Base-by-base conservation (phyloP, 2,329 filamentous ascomycete species). In the Phialocephala sp. region DNA sequence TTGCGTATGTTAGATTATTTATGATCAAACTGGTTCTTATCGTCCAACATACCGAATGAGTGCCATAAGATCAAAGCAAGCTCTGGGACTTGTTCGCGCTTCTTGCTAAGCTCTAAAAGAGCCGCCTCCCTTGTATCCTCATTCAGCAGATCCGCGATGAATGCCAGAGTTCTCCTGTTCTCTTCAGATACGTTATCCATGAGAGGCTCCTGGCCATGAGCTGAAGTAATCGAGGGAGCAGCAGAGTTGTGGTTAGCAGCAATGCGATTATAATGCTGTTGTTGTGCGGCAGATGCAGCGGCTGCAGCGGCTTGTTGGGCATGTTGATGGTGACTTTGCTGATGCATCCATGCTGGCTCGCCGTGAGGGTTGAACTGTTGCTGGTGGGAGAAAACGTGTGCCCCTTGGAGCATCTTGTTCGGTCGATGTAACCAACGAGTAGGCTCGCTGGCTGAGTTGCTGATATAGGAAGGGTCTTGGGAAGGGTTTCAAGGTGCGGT, bases 1-100 rank as follows among this genome's bases (percentile, higher is more conserved):
- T 97, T 71, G 27, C 70, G 66, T 63, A 62, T 52, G 64, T 74
- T 69, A 70, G 68, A 59, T 66, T 54, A 68, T 36, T 52, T 36
- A 12, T 14, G 37, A 58, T 66, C 71, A 72, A 67, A n/a, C 22
- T 62, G 11, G 11, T 35, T 15, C n/a, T 59, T 60, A 43, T 27
- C 22, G 4, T 54, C 35, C 22, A 59, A 79, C 88, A 70, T 87
- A 97, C 94, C 95, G 76, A 97, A 98, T 3, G 94, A 98, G 79
- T 99, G 95, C 95, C 95, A 99, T 68, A 99, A 84, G 68, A 99
- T 97, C 74, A 99, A 83, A 56, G 95, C 95, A 66, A 99, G 84
- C 81, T 99, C 95, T 0, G 95, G 94, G 18, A 99, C 95, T 80
- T 98, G 95, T 80, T 99, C 95, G 64, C 95, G 85, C 86, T 99